These are phyloP conservation scores for Earliella scabrosa DNA, from an alignment of 1,284 basidiomycete species.

Conservation along the genomic window DNA sequence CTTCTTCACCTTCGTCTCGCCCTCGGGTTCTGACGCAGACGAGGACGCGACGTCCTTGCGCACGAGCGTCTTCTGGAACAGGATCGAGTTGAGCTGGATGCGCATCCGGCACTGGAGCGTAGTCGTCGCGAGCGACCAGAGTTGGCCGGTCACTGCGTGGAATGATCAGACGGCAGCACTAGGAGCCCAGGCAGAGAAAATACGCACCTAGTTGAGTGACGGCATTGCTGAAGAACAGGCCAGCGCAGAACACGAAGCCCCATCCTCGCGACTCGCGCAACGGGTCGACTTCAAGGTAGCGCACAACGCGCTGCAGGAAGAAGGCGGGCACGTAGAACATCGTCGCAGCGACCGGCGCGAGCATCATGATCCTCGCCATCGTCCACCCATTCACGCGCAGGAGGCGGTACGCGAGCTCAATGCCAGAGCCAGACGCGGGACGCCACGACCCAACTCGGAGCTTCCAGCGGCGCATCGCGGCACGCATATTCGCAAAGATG, in stretches of 20 bases:
- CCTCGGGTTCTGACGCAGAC: conserved; percentile 35
- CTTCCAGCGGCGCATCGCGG: conserved; percentile 41
- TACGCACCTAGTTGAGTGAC: conserved; percentile 61
- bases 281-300: conserved; percentile 73
- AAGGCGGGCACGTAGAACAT: conserved; percentile 82
- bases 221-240: conserved; percentile 70
- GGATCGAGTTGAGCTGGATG: conserved; percentile 83
- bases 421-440: conserved; percentile 58
- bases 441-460: conserved; percentile 52
- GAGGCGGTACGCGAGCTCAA: conserved; percentile 62
- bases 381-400: conserved; percentile 52
- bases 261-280: conserved; percentile 58
- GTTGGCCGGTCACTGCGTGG: conserved; percentile 46
- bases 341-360: conserved; percentile 67
- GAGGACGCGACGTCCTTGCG: conserved; percentile 85
- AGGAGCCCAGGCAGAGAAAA: background rate
- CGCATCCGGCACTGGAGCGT: conserved; percentile 74
- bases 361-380: conserved; percentile 49
- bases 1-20: conserved; percentile 38
- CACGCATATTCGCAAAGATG: conserved; percentile 45
- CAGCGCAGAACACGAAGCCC: conserved; percentile 77
- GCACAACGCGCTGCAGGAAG: conserved; percentile 73
- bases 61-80: conserved; percentile 90
- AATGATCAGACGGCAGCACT: background rate
- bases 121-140: conserved; percentile 78